Evolutionary conservation across 805 yeast genomes (phyloP), one percentile per base, ranked within the genome.

Genomic region (Saturnispora bothae): DNA sequence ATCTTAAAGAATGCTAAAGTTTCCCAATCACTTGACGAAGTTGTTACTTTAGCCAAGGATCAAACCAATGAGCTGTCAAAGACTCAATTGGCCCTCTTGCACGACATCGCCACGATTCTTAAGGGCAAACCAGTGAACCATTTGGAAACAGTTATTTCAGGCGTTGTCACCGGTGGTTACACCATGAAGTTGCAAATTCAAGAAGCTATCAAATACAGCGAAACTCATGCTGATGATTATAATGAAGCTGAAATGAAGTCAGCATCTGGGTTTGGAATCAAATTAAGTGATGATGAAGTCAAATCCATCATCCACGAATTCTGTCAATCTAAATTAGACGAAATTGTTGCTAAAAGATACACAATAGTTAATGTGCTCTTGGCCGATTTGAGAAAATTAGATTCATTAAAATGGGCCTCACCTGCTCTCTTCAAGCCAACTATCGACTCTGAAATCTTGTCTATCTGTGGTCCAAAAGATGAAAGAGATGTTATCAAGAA

Each of bases 401-500:
- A 85, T 4, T 73, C 65, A 15, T 69, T 92, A 59, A 85, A 83
- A 62, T 92, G 96, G 95, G 97, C 97, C 7, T 71, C 81, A 34
- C 94, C 96, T 27, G 72, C 78, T 36, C 65, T 73, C 39, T 83
- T 92, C 65, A 92, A 92, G 62, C 94, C 95, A 12, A 69, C 75
- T 18, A 80, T 92, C 48, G 98, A 92, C 56, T 76, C 69, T 31
- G 74, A 81, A 51, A 64, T 86, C n/a, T 59, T 82, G 43, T 73
- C 63, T 30, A 60, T 79, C 12, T 63, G 88, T 41, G 98, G 98
- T 28, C 97, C 97, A 38, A 89, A 89, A 60, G 98, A 92, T 56
- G 97, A 88, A 56, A 76, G 97, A 47, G 98, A 92, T 59, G 66
- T 77, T 17, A 68, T 77, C 37, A 81, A 81, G 62, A 81, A 81